These are phyloP conservation scores for Pelargonium nanum DNA, from an alignment of 345 rosid genomes.

Conservation along the genomic window DNA sequence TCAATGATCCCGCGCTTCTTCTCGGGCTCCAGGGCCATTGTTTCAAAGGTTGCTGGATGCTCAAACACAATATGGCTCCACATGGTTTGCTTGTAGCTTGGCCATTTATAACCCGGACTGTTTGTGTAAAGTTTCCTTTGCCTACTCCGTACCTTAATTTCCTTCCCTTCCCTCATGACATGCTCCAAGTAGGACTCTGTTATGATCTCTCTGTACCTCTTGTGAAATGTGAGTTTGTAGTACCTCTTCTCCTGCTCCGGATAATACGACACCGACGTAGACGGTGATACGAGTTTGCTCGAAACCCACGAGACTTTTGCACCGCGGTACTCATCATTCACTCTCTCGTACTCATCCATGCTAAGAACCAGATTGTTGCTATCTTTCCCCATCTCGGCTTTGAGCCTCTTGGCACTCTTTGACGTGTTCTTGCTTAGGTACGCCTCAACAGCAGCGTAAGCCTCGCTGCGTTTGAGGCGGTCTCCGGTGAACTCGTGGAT, in stretches of 20 bases:
- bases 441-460: slow-evolving; percentile 37
- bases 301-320: slow-evolving; percentile 36
- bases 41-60: slow-evolving; percentile 41
- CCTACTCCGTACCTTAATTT: slow-evolving; percentile 25
- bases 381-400: slow-evolving; percentile 35
- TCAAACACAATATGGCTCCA: slow-evolving; percentile 42
- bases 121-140: slow-evolving; percentile 52
- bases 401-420: slow-evolving; percentile 29
- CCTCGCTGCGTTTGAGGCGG: slow-evolving; percentile 36
- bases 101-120: slow-evolving; percentile 40
- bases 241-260: slow-evolving; percentile 39
- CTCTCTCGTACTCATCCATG: slow-evolving; percentile 39
- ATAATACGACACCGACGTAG: slow-evolving; percentile 18
- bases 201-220: slow-evolving; percentile 29
- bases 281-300: slow-evolving; percentile 16
- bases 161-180: slow-evolving; percentile 39
- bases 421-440: slow-evolving; percentile 31
- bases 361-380: slow-evolving; percentile 27
- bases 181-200: slow-evolving; percentile 34
- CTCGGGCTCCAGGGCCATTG: slow-evolving; percentile 35
- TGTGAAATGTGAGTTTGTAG: slow-evolving; percentile 40
- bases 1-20: slow-evolving; percentile 35
- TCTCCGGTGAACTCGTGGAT: slow-evolving; percentile 37
- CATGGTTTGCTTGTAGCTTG: slow-evolving; percentile 33
- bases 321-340: slow-evolving; percentile 29